Percentiles rank a stretch among this genome's conserved stretches.
phyloP scores from a whole-genome alignment of 2,329 filamentous ascomycete species.

The Orbilia javanica region DNA sequence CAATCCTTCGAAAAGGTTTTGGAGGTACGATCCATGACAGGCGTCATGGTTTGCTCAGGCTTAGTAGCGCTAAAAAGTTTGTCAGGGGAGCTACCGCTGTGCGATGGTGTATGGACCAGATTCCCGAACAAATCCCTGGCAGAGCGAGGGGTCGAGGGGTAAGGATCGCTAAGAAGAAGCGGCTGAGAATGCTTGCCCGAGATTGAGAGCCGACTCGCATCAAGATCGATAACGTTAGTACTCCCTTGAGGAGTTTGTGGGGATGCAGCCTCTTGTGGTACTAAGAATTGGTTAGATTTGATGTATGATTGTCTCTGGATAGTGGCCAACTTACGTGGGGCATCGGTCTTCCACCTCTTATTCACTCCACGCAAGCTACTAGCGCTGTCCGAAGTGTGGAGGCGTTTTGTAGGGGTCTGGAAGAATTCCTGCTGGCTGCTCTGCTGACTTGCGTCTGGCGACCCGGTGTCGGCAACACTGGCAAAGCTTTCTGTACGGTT shows the following conservation, averaged over 20 bases:
- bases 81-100: conserved; percentile 64
- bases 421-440: conserved; percentile 51
- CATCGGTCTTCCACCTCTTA: conserved; percentile 51
- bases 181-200: conserved; percentile 67
- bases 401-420: conserved; percentile 53
- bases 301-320: background rate
- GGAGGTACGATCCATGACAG: conserved; percentile 74
- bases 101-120: conserved; percentile 35
- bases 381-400: conserved; percentile 52
- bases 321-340: conserved; percentile 34
- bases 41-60: conserved; percentile 71
- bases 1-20: conserved; percentile 71
- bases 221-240: conserved; percentile 70
- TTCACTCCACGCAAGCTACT: conserved; percentile 45
- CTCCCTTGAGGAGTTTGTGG: conserved; percentile 71
- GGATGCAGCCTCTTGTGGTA: conserved; percentile 43
- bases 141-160: conserved; percentile 52
- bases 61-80: conserved; percentile 73
- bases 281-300: background rate
- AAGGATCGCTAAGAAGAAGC: conserved; percentile 21
- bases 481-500: conserved; percentile 58
- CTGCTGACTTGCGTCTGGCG: conserved; percentile 45
- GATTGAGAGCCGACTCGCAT: conserved; percentile 85
- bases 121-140: conserved; percentile 65
- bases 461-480: conserved; percentile 51